Base-by-base conservation (phyloP, 306 rosid genomes). In the Vigna hirtella region DNA sequence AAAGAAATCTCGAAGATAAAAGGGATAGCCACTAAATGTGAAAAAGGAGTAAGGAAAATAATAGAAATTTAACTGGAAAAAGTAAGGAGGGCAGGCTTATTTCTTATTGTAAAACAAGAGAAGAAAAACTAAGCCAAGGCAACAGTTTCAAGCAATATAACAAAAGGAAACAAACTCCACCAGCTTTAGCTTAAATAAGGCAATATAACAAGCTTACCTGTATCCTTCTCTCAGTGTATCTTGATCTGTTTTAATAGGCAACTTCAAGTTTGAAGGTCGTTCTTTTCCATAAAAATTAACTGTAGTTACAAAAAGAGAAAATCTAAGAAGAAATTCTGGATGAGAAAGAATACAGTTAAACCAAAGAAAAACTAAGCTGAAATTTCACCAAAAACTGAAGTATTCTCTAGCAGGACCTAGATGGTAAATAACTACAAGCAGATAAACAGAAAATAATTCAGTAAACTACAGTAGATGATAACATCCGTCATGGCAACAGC, bases 141-240 rank as follows among this genome's bases (percentile, higher is more conserved):
- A 68, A 66, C 18, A 43, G 22, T 5, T 30, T 42, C 53, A 12
- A 40, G 40, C 42, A 57, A 57, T 58, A 61, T 50, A 62, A 47
- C 70, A 6, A 5, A 38, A 36, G 43, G 11, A 66, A 81, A 16
- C 34, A 77, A 66, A 77, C 5, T 48, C 24, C 28, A 43, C 43
- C 15, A 36, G 45, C 3, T 42, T 65, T 56, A 79, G 73, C 53
- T 32, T 32, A 68, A 14, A 64, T 32, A 36, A 64, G 15, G 20
- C 42, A 69, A 66, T 49, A 77, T 45, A 76, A 26, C 4, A 40
- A 65, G 73, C 81, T 3, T 77, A 92, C 98, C 97, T 85, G 77
- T 93, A 90, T 75, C 98, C 97, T 78, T 95, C 99, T 79, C 96
- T 87, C 55, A 93, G 81, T 4, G 99, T 91, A 83, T 95, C 99